phyloP scores from a whole-genome alignment of 2,329 filamentous ascomycete genomes.

The Colletotrichum cuscutae region DNA sequence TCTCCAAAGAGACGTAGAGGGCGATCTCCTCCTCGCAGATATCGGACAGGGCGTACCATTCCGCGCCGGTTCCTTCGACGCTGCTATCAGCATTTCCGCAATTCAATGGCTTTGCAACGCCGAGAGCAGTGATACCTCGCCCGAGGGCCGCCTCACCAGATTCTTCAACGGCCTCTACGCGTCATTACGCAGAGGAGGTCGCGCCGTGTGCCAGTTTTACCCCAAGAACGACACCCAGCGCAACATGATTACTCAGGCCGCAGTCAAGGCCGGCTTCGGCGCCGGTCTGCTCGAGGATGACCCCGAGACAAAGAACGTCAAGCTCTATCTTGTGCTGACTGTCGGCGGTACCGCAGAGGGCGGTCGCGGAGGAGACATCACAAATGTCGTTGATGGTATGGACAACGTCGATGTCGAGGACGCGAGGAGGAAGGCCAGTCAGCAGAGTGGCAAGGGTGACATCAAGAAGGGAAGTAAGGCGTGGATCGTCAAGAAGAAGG shows the following conservation, averaged over 20 bases:
- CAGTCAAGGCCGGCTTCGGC: slow-evolving; percentile 93
- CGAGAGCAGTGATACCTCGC: slow-evolving; percentile 85
- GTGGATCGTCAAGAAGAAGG: slow-evolving; percentile 88
- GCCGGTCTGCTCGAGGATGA: slow-evolving; percentile 96
- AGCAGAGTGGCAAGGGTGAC: slow-evolving; percentile 59
- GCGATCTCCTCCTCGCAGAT: slow-evolving; percentile 92
- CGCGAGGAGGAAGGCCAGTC: slow-evolving; percentile 61
- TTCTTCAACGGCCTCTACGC: slow-evolving; percentile 97
- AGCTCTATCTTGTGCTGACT: slow-evolving; percentile 94
- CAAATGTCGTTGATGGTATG: slow-evolving; percentile 88
- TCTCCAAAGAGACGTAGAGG: slow-evolving; percentile 89
- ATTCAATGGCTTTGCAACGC: slow-evolving; percentile 99
- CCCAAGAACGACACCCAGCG: slow-evolving; percentile 94
- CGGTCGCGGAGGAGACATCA: slow-evolving; percentile 79
- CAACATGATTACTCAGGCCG: slow-evolving; percentile 90
- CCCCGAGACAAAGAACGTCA: slow-evolving; percentile 94
- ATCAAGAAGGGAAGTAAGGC: slow-evolving; percentile 84
- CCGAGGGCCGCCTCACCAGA: slow-evolving; percentile 78
- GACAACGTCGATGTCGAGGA: slow-evolving; percentile 87
- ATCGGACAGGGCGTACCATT: slow-evolving; percentile 97
- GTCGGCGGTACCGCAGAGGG: slow-evolving; percentile 73
- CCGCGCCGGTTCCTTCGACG: slow-evolving; percentile 90
- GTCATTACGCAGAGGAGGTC: slow-evolving; percentile 81
- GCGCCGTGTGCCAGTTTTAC: slow-evolving; percentile 97
- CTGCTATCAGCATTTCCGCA: slow-evolving; percentile 92